Evolutionary conservation across 345 rosid species (phyloP).

Genomic region (Punica granatum): DNA sequence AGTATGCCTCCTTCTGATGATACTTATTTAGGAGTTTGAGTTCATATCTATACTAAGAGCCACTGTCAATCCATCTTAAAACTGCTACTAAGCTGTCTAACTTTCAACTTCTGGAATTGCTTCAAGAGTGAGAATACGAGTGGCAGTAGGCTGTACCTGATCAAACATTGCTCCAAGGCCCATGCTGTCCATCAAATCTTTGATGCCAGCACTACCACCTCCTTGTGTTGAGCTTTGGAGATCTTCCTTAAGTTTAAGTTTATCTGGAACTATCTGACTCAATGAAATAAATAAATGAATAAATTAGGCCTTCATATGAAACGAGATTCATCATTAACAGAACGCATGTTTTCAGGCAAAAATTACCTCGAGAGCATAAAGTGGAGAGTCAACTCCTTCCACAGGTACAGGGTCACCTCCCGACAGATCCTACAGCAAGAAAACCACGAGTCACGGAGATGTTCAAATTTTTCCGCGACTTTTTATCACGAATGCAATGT

Average conservation of each 20-base stretch:
- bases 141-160: conserved; percentile 38
- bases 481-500: background rate
- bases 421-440: conserved; percentile 45
- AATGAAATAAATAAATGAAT: background rate
- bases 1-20: background rate
- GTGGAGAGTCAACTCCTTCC: conserved; percentile 62
- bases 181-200: conserved; percentile 64
- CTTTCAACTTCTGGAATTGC: background rate
- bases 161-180: conserved; percentile 74
- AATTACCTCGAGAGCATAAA: conserved; percentile 69
- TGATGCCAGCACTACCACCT: conserved; percentile 32
- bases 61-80: background rate
- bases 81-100: background rate
- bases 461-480: background rate
- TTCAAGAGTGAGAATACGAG: background rate
- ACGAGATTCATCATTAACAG: background rate
- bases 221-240: conserved; percentile 29
- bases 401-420: conserved; percentile 63
- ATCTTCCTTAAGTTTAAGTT: conserved; percentile 53
- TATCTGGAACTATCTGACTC: conserved; percentile 57
- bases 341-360: background rate
- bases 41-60: background rate
- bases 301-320: background rate
- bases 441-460: background rate
- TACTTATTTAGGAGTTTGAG: background rate